Base-by-base conservation (phyloP, 768 basidiomycete species). In the Lentinus tigrinus region DNA sequence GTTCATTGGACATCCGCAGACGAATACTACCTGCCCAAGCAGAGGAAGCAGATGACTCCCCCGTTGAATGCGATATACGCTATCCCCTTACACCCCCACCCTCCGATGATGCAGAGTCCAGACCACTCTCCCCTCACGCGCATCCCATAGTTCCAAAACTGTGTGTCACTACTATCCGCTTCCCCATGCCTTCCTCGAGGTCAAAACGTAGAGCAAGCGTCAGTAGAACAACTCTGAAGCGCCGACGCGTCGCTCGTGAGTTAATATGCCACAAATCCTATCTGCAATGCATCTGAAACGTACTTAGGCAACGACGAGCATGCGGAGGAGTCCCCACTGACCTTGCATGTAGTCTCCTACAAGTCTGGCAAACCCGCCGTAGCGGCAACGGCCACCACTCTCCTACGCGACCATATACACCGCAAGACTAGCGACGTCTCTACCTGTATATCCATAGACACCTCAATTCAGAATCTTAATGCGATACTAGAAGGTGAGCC, bases 1-100 rank as follows among this genome's bases (percentile, higher is more conserved):
- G 57, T n/a, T 65, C 64, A 9, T 73, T 77, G 53, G 68, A 70
- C 28, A 79, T 84, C 37, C 74, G 72, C 38, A 73, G 74, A 60
- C 73, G 73, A 47, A 64, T 81, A 49, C 26, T 27, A 47, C 37
- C 57, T 42, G 17, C 51, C 23, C 19, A 43, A 9, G 40, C 14
- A 21, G 60, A 52, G 21, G 54, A 57, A 28, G 62, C 62, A 8
- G 64, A 67, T 40, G 70, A 69, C 54, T 63, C 52, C 27, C 48
- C 34, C 47, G 75, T 75, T 53, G 81, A 80, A 55, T 81, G 83
- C 19, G 87, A 89, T 54, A 70, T 81, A 3, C 81, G 85, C 65
- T 91, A 85, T 69, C 91, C 90, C 39, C 75, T 83, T 43, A 92
- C 90, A 0, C 91, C 90, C n/a, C 91, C 90, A 3, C 74, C 81